phyloP scores from a whole-genome alignment of 1,139 yeast species.

The Geotrichum aggregatum region DNA sequence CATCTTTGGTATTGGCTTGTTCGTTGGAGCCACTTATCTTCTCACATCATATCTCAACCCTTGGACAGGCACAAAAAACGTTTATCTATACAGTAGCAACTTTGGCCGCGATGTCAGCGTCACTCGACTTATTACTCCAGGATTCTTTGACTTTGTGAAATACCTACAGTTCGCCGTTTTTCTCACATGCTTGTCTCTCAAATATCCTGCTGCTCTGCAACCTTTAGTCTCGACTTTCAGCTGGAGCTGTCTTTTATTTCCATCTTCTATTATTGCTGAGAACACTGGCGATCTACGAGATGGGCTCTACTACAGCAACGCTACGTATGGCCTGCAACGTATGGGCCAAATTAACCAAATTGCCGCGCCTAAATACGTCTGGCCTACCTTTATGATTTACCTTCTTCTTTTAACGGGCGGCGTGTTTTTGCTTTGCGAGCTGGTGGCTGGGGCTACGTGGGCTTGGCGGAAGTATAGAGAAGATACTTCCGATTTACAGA shows the following conservation, averaged over 20 bases:
- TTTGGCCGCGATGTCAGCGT: conserved; percentile 58
- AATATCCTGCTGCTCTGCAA: conserved; percentile 63
- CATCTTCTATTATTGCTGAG: conserved; percentile 13
- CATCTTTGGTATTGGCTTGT: conserved; percentile 44
- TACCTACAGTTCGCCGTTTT: conserved; percentile 59
- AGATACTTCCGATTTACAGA: conserved; percentile 23
- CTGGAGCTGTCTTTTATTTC: conserved; percentile 41
- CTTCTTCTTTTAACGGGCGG: conserved; percentile 29
- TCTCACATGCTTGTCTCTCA: conserved; percentile 52
- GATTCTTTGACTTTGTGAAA: conserved; percentile 47
- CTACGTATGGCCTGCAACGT: conserved; percentile 32
- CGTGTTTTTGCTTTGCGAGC: conserved; percentile 18
- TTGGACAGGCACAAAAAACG: conserved; percentile 59
- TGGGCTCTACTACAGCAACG: conserved; percentile 29
- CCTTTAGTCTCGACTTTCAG: conserved; percentile 46
- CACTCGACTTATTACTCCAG: conserved; percentile 55
- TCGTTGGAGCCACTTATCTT: conserved; percentile 46
- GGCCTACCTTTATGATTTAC: conserved; percentile 40
- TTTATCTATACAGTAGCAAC: conserved; percentile 55
- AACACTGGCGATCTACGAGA: conserved; percentile 24
- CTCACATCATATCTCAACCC: conserved; percentile 46
- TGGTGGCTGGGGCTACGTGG: conserved; percentile 24
- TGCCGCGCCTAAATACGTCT: conserved; percentile 32
- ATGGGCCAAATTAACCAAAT: conserved; percentile 32
- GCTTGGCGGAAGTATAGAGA: conserved; percentile 21